These are phyloP conservation scores for Gentiana straminea DNA, from an alignment of 257 asterid species.

Conservation along the genomic window DNA sequence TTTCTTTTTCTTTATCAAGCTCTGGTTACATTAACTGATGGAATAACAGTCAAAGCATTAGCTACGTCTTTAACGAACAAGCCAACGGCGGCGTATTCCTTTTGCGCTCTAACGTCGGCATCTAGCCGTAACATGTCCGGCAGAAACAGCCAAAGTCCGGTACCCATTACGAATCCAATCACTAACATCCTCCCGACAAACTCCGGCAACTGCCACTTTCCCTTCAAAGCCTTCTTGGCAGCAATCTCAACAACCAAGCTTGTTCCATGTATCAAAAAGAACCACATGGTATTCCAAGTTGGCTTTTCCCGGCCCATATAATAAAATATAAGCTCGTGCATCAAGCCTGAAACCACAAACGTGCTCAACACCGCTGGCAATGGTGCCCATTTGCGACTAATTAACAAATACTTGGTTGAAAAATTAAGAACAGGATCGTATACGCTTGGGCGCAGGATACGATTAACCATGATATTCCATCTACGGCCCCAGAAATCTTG, in stretches of 20 bases:
- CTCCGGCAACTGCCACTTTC: conserved; percentile 38
- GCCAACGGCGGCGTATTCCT: conserved; percentile 46
- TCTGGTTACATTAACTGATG: too few species aligned
- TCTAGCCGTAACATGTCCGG: conserved; percentile 45
- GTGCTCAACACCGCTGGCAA: conserved; percentile 43
- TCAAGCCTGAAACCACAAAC: conserved; percentile 42
- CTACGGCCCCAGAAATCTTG: conserved; percentile 88
- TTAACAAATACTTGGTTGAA: conserved; percentile 17
- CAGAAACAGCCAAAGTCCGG: conserved; percentile 48
- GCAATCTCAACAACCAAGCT: conserved; percentile 33
- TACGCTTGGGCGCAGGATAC: conserved; percentile 62
- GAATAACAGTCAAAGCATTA: conserved; percentile 18
- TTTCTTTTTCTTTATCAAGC: too few species aligned
- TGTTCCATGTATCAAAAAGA: conserved; percentile 55
- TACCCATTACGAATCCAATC: conserved; percentile 33
- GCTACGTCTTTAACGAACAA: conserved; percentile 40
- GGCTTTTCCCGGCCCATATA: conserved; percentile 56
- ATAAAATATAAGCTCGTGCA: conserved; percentile 72
- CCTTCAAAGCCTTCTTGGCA: conserved; percentile 33
- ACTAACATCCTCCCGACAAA: conserved; percentile 26
- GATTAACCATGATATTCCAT: conserved; percentile 81
- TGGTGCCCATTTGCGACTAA: conserved; percentile 53
- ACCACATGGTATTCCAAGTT: conserved; percentile 51
- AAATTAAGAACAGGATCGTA: conserved; percentile 39
- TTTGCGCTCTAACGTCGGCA: conserved; percentile 37